Evolutionary conservation across 148 eudicot genomes (phyloP).

Genomic region (Spergularia marina): DNA sequence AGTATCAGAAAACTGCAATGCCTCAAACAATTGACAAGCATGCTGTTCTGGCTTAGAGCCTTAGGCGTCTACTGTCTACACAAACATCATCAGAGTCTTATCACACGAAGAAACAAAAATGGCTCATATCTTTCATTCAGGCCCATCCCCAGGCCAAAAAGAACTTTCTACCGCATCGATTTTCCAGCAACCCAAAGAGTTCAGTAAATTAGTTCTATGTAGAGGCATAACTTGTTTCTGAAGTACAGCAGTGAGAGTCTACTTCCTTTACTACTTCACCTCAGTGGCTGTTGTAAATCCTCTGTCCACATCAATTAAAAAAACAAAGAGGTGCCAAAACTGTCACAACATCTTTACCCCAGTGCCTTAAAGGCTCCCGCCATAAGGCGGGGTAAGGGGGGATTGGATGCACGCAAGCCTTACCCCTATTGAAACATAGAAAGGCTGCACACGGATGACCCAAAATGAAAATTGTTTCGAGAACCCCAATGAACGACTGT

Average conservation of each 20-base stretch:
- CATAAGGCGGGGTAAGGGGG: no score
- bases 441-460: no score
- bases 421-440: no score
- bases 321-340: no score
- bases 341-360: neutral
- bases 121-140: neutral
- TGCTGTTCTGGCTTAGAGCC: neutral
- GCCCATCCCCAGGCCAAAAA: neutral
- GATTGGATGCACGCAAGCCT: no score
- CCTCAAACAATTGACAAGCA: neutral
- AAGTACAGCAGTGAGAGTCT: neutral
- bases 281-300: neutral
- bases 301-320: neutral
- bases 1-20: no score
- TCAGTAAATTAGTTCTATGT: neutral
- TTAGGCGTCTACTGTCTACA: neutral
- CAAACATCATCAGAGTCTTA: neutral
- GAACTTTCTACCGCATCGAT: neutral
- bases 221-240: neutral
- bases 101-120: neutral
- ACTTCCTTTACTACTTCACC: neutral
- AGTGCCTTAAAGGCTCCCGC: no score
- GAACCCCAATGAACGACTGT: no score
- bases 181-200: neutral
- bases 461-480: no score